Evolutionary conservation across 208 protist species (phyloP).

Genomic region (Crithidia expoeki): DNA sequence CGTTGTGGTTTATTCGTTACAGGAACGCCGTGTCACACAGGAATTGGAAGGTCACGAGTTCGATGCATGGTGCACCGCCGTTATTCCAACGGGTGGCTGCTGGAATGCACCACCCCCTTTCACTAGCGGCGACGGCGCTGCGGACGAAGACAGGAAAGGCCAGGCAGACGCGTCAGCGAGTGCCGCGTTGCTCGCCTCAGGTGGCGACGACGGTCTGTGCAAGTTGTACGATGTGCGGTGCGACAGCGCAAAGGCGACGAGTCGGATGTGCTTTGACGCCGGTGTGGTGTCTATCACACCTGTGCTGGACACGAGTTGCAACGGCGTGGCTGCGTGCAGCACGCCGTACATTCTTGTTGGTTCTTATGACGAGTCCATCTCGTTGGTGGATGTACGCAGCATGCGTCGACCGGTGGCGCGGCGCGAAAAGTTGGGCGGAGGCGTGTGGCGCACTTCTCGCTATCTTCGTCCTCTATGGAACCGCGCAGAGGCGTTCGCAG

Average conservation of each 20-base stretch:
- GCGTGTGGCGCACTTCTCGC: conserved; percentile 79
- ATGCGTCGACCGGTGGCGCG: conserved; percentile 49
- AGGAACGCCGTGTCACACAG: conserved; percentile 23
- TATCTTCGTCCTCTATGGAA: conserved; percentile 36
- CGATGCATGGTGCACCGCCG: conserved; percentile 86
- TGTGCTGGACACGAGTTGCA: conserved; percentile 35
- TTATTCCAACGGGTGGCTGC: conserved; percentile 29
- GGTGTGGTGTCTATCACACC: conserved; percentile 83
- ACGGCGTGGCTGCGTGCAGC: conserved; percentile 1
- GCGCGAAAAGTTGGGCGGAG: conserved; percentile 58
- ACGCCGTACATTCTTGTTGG: conserved; percentile 73
- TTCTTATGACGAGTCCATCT: conserved; percentile 82
- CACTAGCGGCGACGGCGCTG: background rate
- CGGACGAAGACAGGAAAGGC: background rate
- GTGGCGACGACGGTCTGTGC: conserved; percentile 81
- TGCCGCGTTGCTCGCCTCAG: conserved; percentile 48
- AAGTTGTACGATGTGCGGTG: conserved; percentile 63
- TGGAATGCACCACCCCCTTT: background rate
- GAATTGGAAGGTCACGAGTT: conserved; percentile 71
- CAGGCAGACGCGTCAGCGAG: conserved; percentile 3
- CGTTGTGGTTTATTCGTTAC: conserved; percentile 55
- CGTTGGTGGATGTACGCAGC: conserved; percentile 66
- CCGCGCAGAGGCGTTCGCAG: background rate
- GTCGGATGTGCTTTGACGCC: conserved; percentile 56
- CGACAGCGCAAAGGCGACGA: conserved; percentile 24